Conservation (phyloP, 768 basidiomycete genomes). For the Imleria badia region DNA sequence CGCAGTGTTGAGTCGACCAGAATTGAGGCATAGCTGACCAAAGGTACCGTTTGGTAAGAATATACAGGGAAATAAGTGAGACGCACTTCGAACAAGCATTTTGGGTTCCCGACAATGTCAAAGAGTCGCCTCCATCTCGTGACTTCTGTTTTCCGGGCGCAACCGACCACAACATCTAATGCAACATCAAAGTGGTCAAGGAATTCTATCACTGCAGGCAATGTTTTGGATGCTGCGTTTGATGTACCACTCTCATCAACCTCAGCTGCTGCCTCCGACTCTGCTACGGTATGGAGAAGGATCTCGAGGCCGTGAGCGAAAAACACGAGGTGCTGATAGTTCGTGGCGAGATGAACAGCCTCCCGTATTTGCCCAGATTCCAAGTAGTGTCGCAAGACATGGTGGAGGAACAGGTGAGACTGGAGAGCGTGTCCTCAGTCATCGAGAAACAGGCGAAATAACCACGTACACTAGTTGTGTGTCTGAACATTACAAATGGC, state of each 20-base stretch:
- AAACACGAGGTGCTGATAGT: slow-evolving; percentile 87
- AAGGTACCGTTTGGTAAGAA: not conserved
- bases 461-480: slow-evolving; percentile 78
- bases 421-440: slow-evolving; percentile 30
- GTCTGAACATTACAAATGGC: slow-evolving; percentile 88
- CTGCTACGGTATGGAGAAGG: slow-evolving; percentile 88
- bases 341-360: slow-evolving; percentile 81
- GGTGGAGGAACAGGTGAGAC: slow-evolving; percentile 94
- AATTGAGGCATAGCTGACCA: slow-evolving; percentile 66
- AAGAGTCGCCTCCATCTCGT: slow-evolving; percentile 89
- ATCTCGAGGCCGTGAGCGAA: slow-evolving; percentile 95
- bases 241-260: slow-evolving; percentile 21
- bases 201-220: slow-evolving; percentile 80
- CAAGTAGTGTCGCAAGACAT: slow-evolving; percentile 83
- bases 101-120: slow-evolving; percentile 86
- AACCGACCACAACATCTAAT: slow-evolving; percentile 91
- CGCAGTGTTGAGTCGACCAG: slow-evolving; percentile 82
- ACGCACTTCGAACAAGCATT: slow-evolving; percentile 84
- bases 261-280: slow-evolving; percentile 63
- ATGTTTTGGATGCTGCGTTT: slow-evolving; percentile 35
- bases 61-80: not conserved
- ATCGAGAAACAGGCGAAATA: slow-evolving; percentile 1
- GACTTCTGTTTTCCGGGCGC: slow-evolving; percentile 95
- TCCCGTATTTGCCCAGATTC: slow-evolving; percentile 59
- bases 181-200: slow-evolving; percentile 92